These are phyloP conservation scores for Chaetoscypha palmicola DNA, from an alignment of 2,329 filamentous ascomycete genomes.

Conservation along the genomic window DNA sequence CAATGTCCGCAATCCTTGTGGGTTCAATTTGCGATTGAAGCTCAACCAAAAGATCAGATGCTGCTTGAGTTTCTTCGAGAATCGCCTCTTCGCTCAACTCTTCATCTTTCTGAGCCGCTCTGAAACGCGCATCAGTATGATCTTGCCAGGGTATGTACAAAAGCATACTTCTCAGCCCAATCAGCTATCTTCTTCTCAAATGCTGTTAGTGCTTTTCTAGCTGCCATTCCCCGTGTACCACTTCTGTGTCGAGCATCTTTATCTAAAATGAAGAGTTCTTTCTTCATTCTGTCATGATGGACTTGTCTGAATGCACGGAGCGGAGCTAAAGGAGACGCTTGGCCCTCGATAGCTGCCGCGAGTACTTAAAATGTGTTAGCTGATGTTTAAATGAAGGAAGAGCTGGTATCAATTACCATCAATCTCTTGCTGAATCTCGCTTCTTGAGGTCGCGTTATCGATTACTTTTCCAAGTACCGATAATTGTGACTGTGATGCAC, in stretches of 20 bases:
- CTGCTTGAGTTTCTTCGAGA: constrained; percentile 60
- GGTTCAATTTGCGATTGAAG: constrained; percentile 63
- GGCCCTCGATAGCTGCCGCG: constrained; percentile 49
- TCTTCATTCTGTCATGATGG: constrained; percentile 53
- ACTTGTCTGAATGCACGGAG: constrained; percentile 55
- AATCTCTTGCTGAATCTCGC: constrained; percentile 54
- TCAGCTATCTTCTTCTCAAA: constrained; percentile 61
- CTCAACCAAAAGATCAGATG: constrained; percentile 61
- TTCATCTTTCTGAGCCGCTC: constrained; percentile 43
- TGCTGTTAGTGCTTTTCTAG: constrained; percentile 64
- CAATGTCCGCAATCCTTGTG: constrained; percentile 54
- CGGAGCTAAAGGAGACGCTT: constrained; percentile 48
- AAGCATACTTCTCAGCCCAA: constrained; percentile 34
- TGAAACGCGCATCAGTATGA: constrained; percentile 21
- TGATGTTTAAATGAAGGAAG: too few relatives aligned
- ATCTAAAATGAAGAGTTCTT: constrained; percentile 59
- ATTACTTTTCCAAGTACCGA: constrained; percentile 64
- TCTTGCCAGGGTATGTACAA: too few relatives aligned
- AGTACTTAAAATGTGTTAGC: constrained; percentile 38
- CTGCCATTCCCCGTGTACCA: constrained; percentile 66
- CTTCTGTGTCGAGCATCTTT: constrained; percentile 69
- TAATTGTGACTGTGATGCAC: constrained; percentile 26
- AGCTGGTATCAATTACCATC: constrained; percentile 36
- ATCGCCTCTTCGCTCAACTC: constrained; percentile 51
- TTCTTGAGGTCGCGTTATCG: constrained; percentile 49